Evolutionary conservation across 352 stramenopile species (phyloP).

Genomic region (Phytophthora cactorum): DNA sequence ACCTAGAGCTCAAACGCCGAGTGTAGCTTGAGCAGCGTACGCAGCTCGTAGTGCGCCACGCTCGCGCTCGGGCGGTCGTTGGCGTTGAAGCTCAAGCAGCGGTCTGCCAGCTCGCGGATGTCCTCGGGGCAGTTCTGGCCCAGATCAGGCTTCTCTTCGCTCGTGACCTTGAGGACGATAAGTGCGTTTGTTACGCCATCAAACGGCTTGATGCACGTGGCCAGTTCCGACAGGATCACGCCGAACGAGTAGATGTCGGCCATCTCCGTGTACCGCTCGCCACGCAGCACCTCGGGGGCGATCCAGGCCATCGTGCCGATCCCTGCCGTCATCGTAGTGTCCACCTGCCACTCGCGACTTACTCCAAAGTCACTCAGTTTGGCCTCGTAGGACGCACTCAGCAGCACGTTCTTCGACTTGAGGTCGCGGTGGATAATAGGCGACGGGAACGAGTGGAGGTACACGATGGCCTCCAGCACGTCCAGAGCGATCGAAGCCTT

Average conservation of each 20-base stretch:
- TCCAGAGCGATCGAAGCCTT: conserved; percentile 75
- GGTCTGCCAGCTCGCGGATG: conserved; percentile 61
- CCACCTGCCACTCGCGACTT: conserved; percentile 76
- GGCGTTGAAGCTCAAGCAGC: conserved; percentile 72
- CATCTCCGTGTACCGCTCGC: conserved; percentile 87
- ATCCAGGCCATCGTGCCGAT: conserved; percentile 91
- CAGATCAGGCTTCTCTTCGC: conserved; percentile 68
- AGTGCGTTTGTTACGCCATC: conserved; percentile 72
- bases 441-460: conserved; percentile 83
- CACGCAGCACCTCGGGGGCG: conserved; percentile 76
- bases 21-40: conserved; percentile 71
- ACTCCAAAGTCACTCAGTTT: conserved; percentile 89
- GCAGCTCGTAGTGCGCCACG: conserved; percentile 79
- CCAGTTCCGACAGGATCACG: conserved; percentile 78
- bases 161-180: conserved; percentile 81
- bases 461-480: conserved; percentile 79
- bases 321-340: conserved; percentile 80
- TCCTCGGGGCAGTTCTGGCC: conserved; percentile 67
- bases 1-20: conserved; percentile 60
- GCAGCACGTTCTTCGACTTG: conserved; percentile 81
- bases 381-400: conserved; percentile 65
- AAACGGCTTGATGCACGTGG: conserved; percentile 71
- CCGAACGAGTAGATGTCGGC: conserved; percentile 90
- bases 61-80: conserved; percentile 73
- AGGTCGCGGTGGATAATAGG: conserved; percentile 85